Conservation (phyloP, 805 yeast genomes). For the Sugiyamaella mastotermitis region DNA sequence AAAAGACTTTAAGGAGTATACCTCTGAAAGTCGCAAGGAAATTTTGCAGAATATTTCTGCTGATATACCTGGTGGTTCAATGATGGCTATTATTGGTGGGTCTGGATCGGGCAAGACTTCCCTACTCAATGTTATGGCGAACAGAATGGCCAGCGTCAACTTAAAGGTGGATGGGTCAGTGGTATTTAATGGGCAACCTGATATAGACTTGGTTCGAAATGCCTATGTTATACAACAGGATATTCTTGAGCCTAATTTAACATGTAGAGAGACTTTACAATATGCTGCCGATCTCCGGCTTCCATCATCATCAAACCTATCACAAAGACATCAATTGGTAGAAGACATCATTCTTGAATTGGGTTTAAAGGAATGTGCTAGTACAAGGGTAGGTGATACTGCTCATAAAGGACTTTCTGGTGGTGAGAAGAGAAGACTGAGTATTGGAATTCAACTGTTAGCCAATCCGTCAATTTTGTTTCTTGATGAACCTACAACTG, state of each 20-base stretch:
- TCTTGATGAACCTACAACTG: slow-evolving; percentile 86
- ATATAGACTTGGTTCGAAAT: slow-evolving; percentile 30
- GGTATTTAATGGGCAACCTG: slow-evolving; percentile 23
- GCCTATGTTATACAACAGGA: slow-evolving; percentile 79
- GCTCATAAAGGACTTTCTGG: slow-evolving; percentile 65
- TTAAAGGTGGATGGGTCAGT: slow-evolving; percentile 25
- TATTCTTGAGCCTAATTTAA: slow-evolving; percentile 60
- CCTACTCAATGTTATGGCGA: slow-evolving; percentile 46
- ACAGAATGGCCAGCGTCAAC: slow-evolving; percentile 23
- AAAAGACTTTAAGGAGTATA: not conserved
- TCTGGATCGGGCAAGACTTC: slow-evolving; percentile 88
- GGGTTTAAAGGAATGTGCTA: slow-evolving; percentile 58
- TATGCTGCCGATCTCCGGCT: slow-evolving; percentile 69
- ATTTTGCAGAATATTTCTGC: slow-evolving; percentile 7
- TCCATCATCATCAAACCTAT: slow-evolving; percentile 38
- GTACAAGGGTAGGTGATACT: slow-evolving; percentile 51
- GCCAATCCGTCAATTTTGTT: slow-evolving; percentile 72
- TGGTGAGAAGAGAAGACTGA: slow-evolving; percentile 74
- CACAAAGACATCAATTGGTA: slow-evolving; percentile 45
- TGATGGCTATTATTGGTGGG: slow-evolving; percentile 82
- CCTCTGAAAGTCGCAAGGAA: slow-evolving; percentile 5
- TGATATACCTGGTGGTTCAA: slow-evolving; percentile 36
- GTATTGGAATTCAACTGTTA: slow-evolving; percentile 71
- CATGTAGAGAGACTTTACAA: slow-evolving; percentile 63
- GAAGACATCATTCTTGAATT: slow-evolving; percentile 56